Base-by-base conservation (phyloP, 148 eudicot species). In the Pharnaceum exiguum region DNA sequence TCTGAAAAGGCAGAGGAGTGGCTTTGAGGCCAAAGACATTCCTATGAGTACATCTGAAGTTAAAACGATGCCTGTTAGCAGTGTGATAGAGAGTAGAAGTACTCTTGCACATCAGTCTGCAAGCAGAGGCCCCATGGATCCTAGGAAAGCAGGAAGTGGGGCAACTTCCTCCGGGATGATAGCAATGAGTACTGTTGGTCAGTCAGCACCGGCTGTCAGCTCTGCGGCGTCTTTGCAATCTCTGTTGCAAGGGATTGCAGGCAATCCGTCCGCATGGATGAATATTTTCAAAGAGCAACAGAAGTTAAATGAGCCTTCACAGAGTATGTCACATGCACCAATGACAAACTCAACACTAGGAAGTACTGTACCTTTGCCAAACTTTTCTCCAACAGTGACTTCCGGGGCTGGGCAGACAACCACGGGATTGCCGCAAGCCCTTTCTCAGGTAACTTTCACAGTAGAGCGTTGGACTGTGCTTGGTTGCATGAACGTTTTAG, bases 211-310 rank as follows among this genome's bases (percentile, higher is more conserved):
- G 57, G 66, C 50, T 64, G 43, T 62, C 55, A 69, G 50, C 67
- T 49, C 75, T 16, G 30, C 82, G 5, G 27, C 81, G 54, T 76
- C 95, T 24, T 69, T 89, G 72, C 82, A 82, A 25, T 81, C 96
- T 57, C 57, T 94, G 30, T 62, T 93, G 71, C 88, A 78, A 60
- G 84, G 79, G 64, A 75, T 86, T 39, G 78, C 82, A 47, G 81
- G 71, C 56, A 85, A 88, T 74, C 86, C 96, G 57, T 57, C 77
- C 4, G 71, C 73, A 53, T 93, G 74, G 86, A 75, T 76, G 68
- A 78, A 76, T 73, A 57, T 85, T 55, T 62, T 93, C 9, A 82
- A 77, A 53, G 94, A 81, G 71, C 88, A 81, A 46, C 77, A 75
- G 56, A 85, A 74, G 59, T 61, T 75, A 30, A 71, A 45, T 63